Conservation (phyloP, 192 early-diverging fungal species). For the Podochytrium sp. region DNA sequence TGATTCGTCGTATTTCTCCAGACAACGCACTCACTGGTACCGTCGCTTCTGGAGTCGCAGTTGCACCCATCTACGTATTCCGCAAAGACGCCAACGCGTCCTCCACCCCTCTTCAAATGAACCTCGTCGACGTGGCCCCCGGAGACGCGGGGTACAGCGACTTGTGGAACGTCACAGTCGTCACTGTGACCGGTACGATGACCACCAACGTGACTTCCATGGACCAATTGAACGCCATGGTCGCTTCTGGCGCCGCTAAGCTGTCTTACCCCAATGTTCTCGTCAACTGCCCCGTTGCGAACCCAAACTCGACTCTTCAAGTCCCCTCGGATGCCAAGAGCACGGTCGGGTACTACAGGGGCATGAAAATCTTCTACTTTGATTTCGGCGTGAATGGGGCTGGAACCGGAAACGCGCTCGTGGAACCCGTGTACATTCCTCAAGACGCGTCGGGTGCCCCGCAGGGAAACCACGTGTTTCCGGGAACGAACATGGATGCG, state of each 20-base stretch:
- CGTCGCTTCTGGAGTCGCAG: not conserved
- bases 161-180: conserved; percentile 20
- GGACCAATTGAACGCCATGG: not conserved
- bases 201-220: conserved; percentile 6
- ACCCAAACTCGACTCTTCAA: conserved; percentile 15
- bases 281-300: conserved; percentile 25
- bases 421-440: conserved; percentile 20
- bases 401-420: not conserved
- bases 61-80: conserved; percentile 22
- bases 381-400: conserved; percentile 27
- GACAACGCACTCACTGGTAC: not conserved
- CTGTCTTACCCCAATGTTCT: not conserved
- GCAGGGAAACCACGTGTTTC: conserved; percentile 16
- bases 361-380: conserved; percentile 14
- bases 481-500: not conserved
- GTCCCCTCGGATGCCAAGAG: conserved; percentile 14
- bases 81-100: not conserved
- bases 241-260: not conserved
- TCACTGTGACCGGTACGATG: not conserved
- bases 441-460: not conserved
- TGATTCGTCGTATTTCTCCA: too few species aligned
- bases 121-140: conserved; percentile 19
- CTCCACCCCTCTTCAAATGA: conserved; percentile 15
- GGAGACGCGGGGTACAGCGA: conserved; percentile 19
- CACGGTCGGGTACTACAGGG: conserved; percentile 13